Conservation (phyloP, 2,329 filamentous ascomycete genomes). For the Fusarium oligoseptatum region DNA sequence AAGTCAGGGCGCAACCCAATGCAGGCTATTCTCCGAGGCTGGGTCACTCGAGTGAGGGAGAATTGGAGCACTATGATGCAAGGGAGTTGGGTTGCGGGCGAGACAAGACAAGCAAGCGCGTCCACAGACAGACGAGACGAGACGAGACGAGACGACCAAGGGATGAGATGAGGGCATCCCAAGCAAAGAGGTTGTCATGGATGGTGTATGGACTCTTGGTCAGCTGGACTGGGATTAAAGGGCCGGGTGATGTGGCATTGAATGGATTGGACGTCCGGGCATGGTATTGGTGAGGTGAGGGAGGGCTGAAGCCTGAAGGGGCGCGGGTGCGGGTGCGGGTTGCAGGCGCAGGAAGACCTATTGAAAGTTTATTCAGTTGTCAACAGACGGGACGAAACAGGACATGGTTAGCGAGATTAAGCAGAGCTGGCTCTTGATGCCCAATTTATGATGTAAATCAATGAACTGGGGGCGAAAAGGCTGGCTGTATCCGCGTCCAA, state of each 20-base stretch:
- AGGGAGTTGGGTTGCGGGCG: background rate
- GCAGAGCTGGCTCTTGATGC: conserved; percentile 8
- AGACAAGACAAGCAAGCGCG: background rate
- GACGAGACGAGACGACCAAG: background rate
- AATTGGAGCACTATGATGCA: background rate
- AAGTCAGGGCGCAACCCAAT: background rate
- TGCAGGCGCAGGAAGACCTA: background rate
- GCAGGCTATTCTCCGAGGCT: background rate
- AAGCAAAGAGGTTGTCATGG: background rate
- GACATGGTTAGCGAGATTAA: conserved; percentile 15
- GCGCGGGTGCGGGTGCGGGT: background rate
- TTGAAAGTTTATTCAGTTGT: background rate
- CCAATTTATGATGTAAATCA: conserved; percentile 36
- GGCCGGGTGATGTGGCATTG: background rate
- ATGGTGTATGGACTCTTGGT: background rate
- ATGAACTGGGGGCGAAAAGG: conserved; percentile 29
- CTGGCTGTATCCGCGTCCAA: conserved; percentile 11
- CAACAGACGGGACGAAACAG: background rate
- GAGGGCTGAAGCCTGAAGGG: background rate
- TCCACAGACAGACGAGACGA: background rate
- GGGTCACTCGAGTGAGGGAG: background rate
- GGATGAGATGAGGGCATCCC: background rate
- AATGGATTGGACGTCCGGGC: background rate
- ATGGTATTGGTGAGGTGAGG: background rate
- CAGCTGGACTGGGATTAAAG: background rate